phyloP scores from a whole-genome alignment of 805 yeast genomes.

The Starmerella scarabaei region DNA sequence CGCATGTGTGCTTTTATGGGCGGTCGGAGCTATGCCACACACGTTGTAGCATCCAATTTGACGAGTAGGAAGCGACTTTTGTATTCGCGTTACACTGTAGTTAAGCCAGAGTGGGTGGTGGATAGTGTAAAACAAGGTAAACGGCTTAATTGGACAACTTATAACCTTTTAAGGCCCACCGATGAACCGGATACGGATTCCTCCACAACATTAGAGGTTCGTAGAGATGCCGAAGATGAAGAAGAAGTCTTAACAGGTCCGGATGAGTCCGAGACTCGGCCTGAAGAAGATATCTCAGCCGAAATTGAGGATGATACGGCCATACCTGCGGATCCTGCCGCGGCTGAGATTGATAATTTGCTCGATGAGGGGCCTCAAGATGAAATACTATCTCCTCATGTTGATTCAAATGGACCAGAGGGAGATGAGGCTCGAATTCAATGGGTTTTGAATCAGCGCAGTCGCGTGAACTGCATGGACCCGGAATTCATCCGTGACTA shows the following conservation, averaged over 20 bases:
- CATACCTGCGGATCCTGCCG: neutral
- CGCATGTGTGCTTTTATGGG: constrained; percentile 52
- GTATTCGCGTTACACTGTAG: constrained; percentile 59
- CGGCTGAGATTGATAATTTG: neutral
- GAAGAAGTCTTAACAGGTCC: neutral
- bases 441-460: constrained; percentile 16
- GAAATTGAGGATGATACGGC: neutral
- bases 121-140: constrained; percentile 42
- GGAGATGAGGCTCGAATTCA: constrained; percentile 12
- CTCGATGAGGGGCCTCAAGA: neutral
- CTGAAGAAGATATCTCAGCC: neutral
- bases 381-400: too few species aligned
- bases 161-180: constrained; percentile 26
- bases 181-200: neutral
- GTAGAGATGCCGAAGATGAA: neutral
- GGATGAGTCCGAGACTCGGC: neutral
- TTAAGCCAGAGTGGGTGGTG: constrained; percentile 68
- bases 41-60: constrained; percentile 64
- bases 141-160: constrained; percentile 60
- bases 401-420: constrained; percentile 4
- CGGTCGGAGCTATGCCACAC: constrained; percentile 66
- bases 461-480: constrained; percentile 36
- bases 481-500: constrained; percentile 62
- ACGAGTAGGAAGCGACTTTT: constrained; percentile 64
- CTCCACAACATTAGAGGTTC: too few species aligned